Evolutionary conservation across 2,329 filamentous ascomycete species (phyloP), one percentile per base, ranked within the genome.

Genomic region (Arthrinium puccinioides): DNA sequence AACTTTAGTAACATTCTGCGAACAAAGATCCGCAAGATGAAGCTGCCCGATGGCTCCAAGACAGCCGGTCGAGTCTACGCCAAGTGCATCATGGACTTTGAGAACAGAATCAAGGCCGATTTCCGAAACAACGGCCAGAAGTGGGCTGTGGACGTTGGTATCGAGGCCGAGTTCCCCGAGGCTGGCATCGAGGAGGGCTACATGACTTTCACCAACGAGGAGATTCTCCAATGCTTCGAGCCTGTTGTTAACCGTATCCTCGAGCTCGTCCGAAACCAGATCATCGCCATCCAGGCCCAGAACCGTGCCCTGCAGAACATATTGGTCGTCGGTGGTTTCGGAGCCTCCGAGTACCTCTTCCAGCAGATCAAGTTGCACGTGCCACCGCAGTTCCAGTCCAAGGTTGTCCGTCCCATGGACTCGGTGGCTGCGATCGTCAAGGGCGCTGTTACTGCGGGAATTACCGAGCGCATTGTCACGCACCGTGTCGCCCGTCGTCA

Each of bases 101-200:
- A 37, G 16, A 37, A 37, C 21, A 19, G 28, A 6, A 37, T 37
- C 19, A 37, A 37, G 21, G 27, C 27, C 8, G 35, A 30, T 11
- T 37, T 37, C 35, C 35, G 35, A 6, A 32, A 32, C 27, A 37
- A 37, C 62, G 89, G 90, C 34, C 90, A 97, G 64, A 97, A 97
- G 63, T 97, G 92, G 92, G 92, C 92, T 30, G 89, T 97, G 15
- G 92, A 98, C 59, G 92, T 98, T 34, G 92, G 92, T 56, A 97
- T 98, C 54, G 92, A 98, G 70, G 88, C 90, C 29, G 92, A 97
- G 57, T 97, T 94, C 68, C 90, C 90, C 26, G 92, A 97, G 58
- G 92, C 92, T 19, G 28, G 26, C n/a, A 37, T 30, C 27, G 35
- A 37, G 21, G 35, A 37, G 25, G 26, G 28, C 16, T 37, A 37